These are phyloP conservation scores for Juglanconis sp. DNA, from an alignment of 2,329 filamentous ascomycete species.

Conservation along the genomic window DNA sequence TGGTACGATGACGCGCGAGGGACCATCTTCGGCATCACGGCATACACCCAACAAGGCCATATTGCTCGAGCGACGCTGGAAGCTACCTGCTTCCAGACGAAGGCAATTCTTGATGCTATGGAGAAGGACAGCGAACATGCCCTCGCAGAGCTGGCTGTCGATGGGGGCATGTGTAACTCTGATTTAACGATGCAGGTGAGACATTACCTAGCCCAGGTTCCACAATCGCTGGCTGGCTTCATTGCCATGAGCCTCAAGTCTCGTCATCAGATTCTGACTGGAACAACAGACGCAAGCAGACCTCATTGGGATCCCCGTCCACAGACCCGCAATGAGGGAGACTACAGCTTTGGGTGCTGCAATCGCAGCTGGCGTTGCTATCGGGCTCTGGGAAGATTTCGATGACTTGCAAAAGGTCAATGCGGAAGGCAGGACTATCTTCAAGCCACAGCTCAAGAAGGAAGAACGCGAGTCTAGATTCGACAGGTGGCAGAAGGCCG, in stretches of 20 bases:
- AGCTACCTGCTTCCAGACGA: slow-evolving; percentile 80
- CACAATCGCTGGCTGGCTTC: neutral
- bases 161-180: slow-evolving; percentile 79
- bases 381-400: slow-evolving; percentile 71
- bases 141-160: slow-evolving; percentile 72
- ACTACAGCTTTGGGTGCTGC: slow-evolving; percentile 79
- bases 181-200: slow-evolving; percentile 70
- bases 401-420: slow-evolving; percentile 71
- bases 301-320: slow-evolving; percentile 74
- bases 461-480: slow-evolving; percentile 62
- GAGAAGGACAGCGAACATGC: slow-evolving; percentile 74
- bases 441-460: slow-evolving; percentile 62
- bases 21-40: slow-evolving; percentile 75
- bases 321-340: slow-evolving; percentile 77
- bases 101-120: slow-evolving; percentile 78
- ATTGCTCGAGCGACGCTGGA: slow-evolving; percentile 77
- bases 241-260: no score
- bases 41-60: slow-evolving; percentile 73
- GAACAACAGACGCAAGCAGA: slow-evolving; percentile 66
- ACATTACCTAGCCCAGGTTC: neutral
- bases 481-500: slow-evolving; percentile 70
- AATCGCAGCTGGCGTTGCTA: slow-evolving; percentile 77
- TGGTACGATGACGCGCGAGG: slow-evolving; percentile 82
- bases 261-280: neutral
- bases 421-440: slow-evolving; percentile 63